Base-by-base conservation (phyloP, 352 stramenopile genomes). In the Lagenidium sp. region DNA sequence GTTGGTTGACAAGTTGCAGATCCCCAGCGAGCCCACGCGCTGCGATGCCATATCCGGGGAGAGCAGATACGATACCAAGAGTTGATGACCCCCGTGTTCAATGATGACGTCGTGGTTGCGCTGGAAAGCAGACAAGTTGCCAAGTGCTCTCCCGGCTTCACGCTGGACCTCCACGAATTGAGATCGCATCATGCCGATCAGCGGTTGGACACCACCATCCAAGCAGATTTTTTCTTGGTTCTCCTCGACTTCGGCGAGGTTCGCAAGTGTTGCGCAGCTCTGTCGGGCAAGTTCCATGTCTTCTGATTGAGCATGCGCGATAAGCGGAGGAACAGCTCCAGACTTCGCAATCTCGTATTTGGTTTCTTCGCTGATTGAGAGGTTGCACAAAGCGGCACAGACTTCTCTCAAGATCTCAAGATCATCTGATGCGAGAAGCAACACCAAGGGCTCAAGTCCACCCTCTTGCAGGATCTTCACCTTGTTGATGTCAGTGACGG, bases 391-490 rank as follows among this genome's bases (percentile, higher is more conserved):
- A 3, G 89, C 91, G 0, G 89, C 94, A 40, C 88, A 97, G 1
- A 94, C 86, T 49, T 98, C 94, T 0, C 91, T 73, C 8, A 98
- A 62, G 25, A 98, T 95, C 54, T 98, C 89, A 8, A 94, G 63
- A 50, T 98, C 92, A 31, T 83, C 62, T 0, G 84, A 94, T 39
- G 85, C 56, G 11, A 98, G 63, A 4, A 98, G 66, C 31, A 96
- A 50, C 20, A 91, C 80, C 11, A 98, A 68, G 15, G 94, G 92
- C 50, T 98, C 90, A 16, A 98, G 61, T 0, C 94, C 93, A 13
- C 94, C 95, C 75, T 98, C 94, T 42, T 98, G 91, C 4, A 98
- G 76, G 41, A 98, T 97, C 59, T 98, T 98, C 44, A 97, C 81
- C 53, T 97, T 97, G 60, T 96, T 97, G 8, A 78, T 66, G 15